Base-by-base conservation (phyloP, 306 rosid species). In the Castanospermum australe region DNA sequence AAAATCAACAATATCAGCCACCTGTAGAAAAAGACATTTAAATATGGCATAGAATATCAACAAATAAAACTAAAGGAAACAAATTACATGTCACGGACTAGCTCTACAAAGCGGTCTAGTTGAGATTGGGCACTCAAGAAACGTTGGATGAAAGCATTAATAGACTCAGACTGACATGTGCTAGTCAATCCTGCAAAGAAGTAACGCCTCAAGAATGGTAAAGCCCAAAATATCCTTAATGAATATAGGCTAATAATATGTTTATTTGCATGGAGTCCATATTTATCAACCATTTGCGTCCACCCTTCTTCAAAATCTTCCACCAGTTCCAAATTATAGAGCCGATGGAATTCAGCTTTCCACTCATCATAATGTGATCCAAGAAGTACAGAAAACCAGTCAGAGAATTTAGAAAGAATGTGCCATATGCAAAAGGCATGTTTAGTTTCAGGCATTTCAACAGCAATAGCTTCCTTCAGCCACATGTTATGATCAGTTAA, bases 401-500 rank as follows among this genome's bases (percentile, higher is more conserved):
- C 96, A 56, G 94, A 91, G 86, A 93, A 93, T 81, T 90, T 93
- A 2, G 93, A 86, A 67, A 89, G 76, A 45, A 93, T 88, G 76
- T 91, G 92, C 97, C 94, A 93, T 77, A 91, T 83, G 86, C 97
- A 91, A 83, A 93, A 93, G 78, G 92, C 94, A 22, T 91, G 94
- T 62, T 86, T 88, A 21, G 91, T 87, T 73, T 86, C 91, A 38
- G 93, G 92, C 91, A 89, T 77, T 86, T 84, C 94, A 42, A 76
- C 84, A 67, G 90, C 87, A 75, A 93, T 84, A 71, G 97, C 93
- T 75, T 90, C 98, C 86, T 93, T 93, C 80, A 91, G 94, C 98
- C 98, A 93, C 72, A 84, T 86, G 85, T 90, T 93, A 67, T 93
- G 97, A 84, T 93, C 98, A 11, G 94, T 93, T 81, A 88, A 79